Conservation (phyloP, 176 grass and related monocot genomes). For the Miscanthus lutarioriparius region DNA sequence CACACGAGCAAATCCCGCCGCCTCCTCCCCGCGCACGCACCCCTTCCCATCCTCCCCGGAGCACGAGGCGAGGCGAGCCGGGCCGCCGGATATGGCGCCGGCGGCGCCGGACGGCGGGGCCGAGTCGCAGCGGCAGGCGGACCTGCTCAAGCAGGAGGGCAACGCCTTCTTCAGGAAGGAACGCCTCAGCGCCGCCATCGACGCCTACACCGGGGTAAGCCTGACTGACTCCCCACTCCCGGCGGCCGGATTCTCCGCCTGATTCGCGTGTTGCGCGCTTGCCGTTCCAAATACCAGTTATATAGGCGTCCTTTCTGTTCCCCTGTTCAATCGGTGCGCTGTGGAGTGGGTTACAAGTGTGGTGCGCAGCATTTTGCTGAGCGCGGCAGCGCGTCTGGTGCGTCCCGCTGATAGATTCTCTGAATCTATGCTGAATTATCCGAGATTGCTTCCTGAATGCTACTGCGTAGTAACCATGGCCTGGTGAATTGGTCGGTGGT, state of each 20-base stretch:
- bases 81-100: constrained; percentile 52
- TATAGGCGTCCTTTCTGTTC: neutral
- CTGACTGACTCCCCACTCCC: neutral
- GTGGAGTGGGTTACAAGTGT: neutral
- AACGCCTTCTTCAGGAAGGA: constrained; percentile 83
- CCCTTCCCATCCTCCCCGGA: neutral
- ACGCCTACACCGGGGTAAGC: constrained; percentile 81
- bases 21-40: neutral
- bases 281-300: neutral
- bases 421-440: neutral
- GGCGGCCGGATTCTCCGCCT: neutral
- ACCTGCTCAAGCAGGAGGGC: constrained; percentile 73
- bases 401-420: neutral
- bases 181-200: constrained; percentile 86
- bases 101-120: constrained; percentile 28
- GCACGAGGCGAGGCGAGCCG: neutral
- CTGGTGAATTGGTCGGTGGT: neutral
- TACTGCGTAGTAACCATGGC: neutral
- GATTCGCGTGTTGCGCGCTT: neutral
- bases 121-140: constrained; percentile 64
- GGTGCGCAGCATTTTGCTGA: neutral
- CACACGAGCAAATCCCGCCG: constrained; percentile 17
- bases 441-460: neutral
- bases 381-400: neutral
- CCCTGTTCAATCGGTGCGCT: neutral